Conservation (phyloP, 2,329 filamentous ascomycete species). For the Fusarium ramigenum region DNA sequence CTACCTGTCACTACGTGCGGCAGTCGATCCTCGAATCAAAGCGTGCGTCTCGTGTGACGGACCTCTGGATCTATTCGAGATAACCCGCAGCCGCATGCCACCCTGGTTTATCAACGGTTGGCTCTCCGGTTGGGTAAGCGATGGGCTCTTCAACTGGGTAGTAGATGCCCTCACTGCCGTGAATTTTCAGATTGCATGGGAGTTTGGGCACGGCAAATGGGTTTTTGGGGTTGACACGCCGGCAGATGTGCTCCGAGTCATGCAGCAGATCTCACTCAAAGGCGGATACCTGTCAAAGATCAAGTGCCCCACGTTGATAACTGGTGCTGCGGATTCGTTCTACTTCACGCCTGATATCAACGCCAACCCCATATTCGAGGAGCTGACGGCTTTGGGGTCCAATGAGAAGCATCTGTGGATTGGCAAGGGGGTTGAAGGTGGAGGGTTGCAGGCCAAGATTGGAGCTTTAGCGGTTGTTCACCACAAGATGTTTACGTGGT, state of each 20-base stretch:
- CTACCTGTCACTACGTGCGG: constrained; percentile 56
- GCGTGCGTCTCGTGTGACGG: constrained; percentile 52
- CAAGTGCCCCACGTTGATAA: constrained; percentile 43
- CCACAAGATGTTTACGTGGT: constrained; percentile 34
- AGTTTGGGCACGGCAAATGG: constrained; percentile 39
- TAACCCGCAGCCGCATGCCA: constrained; percentile 40
- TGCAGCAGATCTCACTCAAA: constrained; percentile 32
- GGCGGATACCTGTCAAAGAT: constrained; percentile 34
- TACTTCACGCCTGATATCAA: constrained; percentile 32
- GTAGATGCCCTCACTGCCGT: constrained; percentile 22
- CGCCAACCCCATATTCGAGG: constrained; percentile 16
- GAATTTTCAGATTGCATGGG: constrained; percentile 46
- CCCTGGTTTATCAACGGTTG: constrained; percentile 35
- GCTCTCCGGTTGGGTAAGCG: constrained; percentile 36
- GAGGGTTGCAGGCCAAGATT: constrained; percentile 40
- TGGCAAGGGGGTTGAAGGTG: constrained; percentile 10
- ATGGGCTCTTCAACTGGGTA: constrained; percentile 41
- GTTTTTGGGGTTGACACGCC: constrained; percentile 41
- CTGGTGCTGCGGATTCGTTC: constrained; percentile 35
- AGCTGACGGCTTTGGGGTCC: constrained; percentile 1
- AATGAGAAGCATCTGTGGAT: constrained; percentile 37
- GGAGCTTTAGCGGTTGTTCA: constrained; percentile 31
- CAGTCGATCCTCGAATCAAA: constrained; percentile 53
- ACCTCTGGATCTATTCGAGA: constrained; percentile 40
- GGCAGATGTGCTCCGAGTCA: constrained; percentile 39